Base-by-base conservation (phyloP, 192 early-diverging fungal genomes). In the Thamnidium elegans region DNA sequence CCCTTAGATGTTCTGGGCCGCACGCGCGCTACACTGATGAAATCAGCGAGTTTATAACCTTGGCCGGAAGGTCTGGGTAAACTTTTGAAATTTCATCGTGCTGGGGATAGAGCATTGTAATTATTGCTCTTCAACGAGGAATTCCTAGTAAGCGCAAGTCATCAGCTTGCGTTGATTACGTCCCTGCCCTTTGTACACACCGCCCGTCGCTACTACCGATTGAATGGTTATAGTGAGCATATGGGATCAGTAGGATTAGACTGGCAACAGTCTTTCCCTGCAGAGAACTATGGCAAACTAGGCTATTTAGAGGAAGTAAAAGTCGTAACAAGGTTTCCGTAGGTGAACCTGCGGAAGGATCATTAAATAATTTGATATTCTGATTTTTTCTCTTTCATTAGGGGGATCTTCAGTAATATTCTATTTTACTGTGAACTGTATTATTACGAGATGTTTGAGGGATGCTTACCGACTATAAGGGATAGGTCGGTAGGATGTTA, bases 261-360 rank as follows among this genome's bases (percentile, higher is more conserved):
- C 80, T 76, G 77, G 73, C 72, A 84, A 82, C 68, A 79, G 70
- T 69, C 65, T 66, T 19, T 21, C 52, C 50, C 47, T 69, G 60
- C 60, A 65, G 79, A 84, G 79, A 90, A 88, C 76, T 82, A 76
- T 77, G 83, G 73, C 86, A 87, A 90, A 89, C 88, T 90, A 86
- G 87, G 80, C 84, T 84, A 86, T 89, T 90, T 86, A 90, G 86
- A 90, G 89, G 87, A 90, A 90, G 86, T 90, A 90, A 84, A 87
- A 90, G 86, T 89, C 80, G 85, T 88, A 86, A 87, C 83, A 89
- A 87, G 86, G 84, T 87, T 81, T 82, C 83, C 77, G 79, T 88
- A 84, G 79, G 83, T 90, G 86, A 87, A 89, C 81, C 84, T 87
- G 84, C 79, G 80, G 79, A 81, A 80, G 79, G 79, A 78, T 83